phyloP scores from a whole-genome alignment of 305 asterid species.

The Rubia balearica region DNA sequence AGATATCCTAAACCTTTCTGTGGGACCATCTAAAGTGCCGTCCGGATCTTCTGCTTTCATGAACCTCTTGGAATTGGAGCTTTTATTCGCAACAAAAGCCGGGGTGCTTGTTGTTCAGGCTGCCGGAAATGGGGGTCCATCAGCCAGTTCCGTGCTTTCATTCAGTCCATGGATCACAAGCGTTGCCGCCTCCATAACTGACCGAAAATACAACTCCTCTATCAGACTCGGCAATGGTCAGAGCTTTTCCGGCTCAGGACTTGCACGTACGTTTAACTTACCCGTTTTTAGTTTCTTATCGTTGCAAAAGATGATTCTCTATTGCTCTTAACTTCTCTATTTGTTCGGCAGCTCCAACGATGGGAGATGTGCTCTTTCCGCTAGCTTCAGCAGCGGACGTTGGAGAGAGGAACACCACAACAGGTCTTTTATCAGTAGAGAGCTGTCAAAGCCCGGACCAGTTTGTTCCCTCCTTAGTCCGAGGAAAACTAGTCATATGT shows the following conservation, averaged over 20 bases:
- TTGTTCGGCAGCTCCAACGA: constrained; percentile 43
- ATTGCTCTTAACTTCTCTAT: neutral
- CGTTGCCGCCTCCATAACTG: constrained; percentile 52
- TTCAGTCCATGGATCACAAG: constrained; percentile 64
- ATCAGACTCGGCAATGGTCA: constrained; percentile 43
- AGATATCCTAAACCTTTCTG: constrained; percentile 53
- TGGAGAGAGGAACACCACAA: constrained; percentile 32
- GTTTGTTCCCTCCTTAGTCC: constrained; percentile 37
- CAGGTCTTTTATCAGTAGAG: constrained; percentile 33
- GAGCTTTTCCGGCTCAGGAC: constrained; percentile 37
- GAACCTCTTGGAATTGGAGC: constrained; percentile 44
- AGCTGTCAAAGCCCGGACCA: constrained; percentile 47
- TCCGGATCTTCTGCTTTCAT: constrained; percentile 41
- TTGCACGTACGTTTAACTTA: constrained; percentile 35
- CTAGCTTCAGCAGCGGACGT: constrained; percentile 59
- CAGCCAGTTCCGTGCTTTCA: constrained; percentile 47
- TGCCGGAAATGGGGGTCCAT: constrained; percentile 59
- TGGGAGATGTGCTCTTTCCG: constrained; percentile 32
- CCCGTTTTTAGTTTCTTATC: too few species aligned
- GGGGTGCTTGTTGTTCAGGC: constrained; percentile 63
- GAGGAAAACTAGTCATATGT: constrained; percentile 52
- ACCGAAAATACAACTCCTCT: constrained; percentile 41
- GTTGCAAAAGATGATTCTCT: neutral
- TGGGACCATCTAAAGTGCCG: constrained; percentile 51
- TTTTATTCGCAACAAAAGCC: constrained; percentile 49